Base-by-base conservation (phyloP, 2,329 filamentous ascomycete species). In the Pyricularia grisea region DNA sequence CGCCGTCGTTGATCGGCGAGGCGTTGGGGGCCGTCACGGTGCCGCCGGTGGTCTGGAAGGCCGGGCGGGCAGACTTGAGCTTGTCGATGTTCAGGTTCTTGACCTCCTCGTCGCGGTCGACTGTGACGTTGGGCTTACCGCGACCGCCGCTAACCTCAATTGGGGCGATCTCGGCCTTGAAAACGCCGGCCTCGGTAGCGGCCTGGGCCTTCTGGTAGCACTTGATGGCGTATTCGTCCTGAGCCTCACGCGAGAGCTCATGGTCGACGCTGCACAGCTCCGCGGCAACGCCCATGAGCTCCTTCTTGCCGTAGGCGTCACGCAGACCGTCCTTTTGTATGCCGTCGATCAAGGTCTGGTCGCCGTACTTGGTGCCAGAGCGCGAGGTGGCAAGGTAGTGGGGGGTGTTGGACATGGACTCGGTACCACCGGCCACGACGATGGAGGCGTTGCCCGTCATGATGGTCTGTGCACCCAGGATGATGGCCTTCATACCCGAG, bases 401-500 rank as follows among this genome's bases (percentile, higher is more conserved):
- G 67, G 95, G 95, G 68, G 91, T 86, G 84, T 98, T 98, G 78
- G 94, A 97, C 95, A 99, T 99, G 84, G 93, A 97, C 85, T 99
- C 95, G 74, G 94, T 89, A 75, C 95, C 95, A 77, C 94, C 95
- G 73, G 94, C 95, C 70, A 99, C 93, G 73, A 99, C 89, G 73
- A 97, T 90, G 74, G 92, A 90, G 73, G 94, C 94, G 78, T 93
- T 97, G 74, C 95, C 94, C 68, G 94, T 97, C 80, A 98, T 93
- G 83, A 99, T 99, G 75, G 94, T 97, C 82, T 98, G 95, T 67
- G 94, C 92, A 74, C 92, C 95, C 71, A 99, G 87, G 73, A 97
- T 93, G 77, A 99, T 90, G 74, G 95, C 92, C 85, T 99, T 99
- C 78, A 97, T 84, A 64, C 91, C 90, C 11, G 94, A 97, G 72